Conservation (phyloP, 1,284 basidiomycete species). For the Ustilago curta region DNA sequence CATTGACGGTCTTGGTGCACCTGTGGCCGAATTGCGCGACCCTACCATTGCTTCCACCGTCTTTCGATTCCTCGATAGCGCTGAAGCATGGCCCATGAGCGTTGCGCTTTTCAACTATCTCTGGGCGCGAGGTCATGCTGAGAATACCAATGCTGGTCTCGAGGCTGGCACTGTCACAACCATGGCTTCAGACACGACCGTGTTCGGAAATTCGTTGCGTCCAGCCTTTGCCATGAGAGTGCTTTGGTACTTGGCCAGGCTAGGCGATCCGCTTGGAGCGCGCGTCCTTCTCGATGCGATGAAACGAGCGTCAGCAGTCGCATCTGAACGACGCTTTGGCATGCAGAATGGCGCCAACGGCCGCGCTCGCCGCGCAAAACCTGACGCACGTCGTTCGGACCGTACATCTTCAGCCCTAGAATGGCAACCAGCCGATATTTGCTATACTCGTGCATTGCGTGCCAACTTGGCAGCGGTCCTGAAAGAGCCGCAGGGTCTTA, state of each 20-base stretch:
- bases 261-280: constrained; percentile 29
- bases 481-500: constrained; percentile 20
- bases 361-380: constrained; percentile 9
- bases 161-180: constrained; percentile 1
- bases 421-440: constrained; percentile 24
- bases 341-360: neutral
- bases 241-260: constrained; percentile 14
- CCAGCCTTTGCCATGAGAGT: constrained; percentile 11
- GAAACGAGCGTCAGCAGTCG: constrained; percentile 17
- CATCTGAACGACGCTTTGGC: neutral
- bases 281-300: constrained; percentile 32
- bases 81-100: constrained; percentile 3
- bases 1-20: constrained; percentile 2
- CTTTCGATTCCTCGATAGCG: constrained; percentile 10
- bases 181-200: neutral
- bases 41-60: neutral
- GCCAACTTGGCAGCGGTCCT: constrained; percentile 16
- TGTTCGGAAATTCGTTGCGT: constrained; percentile 21
- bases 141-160: neutral
- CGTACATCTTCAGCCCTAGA: neutral
- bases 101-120: constrained; percentile 44
- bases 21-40: constrained; percentile 15
- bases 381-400: neutral
- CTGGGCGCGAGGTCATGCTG: constrained; percentile 24
- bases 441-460: constrained; percentile 30